Evolutionary conservation across 371 early-diverging fungal genomes (phyloP).

Genomic region (Ordospora colligata): DNA sequence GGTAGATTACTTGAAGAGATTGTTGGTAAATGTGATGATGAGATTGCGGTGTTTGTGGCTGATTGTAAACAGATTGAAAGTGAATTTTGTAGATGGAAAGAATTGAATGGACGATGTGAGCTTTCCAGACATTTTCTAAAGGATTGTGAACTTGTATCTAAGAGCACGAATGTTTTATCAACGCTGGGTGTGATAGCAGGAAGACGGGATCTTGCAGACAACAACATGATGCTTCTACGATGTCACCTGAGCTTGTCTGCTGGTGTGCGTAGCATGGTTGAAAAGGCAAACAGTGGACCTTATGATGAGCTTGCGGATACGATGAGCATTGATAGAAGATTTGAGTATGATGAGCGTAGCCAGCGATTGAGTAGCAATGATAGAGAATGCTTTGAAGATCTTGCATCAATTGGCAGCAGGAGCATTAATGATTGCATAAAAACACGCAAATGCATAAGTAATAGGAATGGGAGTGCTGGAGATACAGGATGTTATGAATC

Average conservation of each 20-base stretch:
- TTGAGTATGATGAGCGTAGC: not conserved
- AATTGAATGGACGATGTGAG: not conserved
- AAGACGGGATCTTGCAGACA: conserved; percentile 18
- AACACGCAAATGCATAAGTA: not conserved
- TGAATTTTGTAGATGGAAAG: conserved; percentile 24
- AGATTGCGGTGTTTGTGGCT: not conserved
- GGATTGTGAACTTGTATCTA: conserved; percentile 26
- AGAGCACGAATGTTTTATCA: not conserved
- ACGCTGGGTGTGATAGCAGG: conserved; percentile 10
- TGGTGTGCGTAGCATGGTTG: not conserved
- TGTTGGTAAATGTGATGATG: not conserved
- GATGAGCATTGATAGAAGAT: not conserved
- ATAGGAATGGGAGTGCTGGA: not conserved
- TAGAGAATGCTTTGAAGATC: not conserved
- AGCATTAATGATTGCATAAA: conserved; percentile 19
- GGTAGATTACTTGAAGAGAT: not conserved
- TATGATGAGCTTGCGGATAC: conserved; percentile 20
- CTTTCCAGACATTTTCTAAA: conserved; percentile 5
- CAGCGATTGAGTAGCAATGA: not conserved
- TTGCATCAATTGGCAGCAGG: conserved; percentile 11
- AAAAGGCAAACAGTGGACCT: conserved; percentile 10
- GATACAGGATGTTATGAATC: not conserved
- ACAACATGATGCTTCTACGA: conserved; percentile 8
- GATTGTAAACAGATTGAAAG: not conserved
- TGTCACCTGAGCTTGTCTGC: conserved; percentile 30